phyloP scores from a whole-genome alignment of 169 alveolate genomes.

The Babesia divergens region DNA sequence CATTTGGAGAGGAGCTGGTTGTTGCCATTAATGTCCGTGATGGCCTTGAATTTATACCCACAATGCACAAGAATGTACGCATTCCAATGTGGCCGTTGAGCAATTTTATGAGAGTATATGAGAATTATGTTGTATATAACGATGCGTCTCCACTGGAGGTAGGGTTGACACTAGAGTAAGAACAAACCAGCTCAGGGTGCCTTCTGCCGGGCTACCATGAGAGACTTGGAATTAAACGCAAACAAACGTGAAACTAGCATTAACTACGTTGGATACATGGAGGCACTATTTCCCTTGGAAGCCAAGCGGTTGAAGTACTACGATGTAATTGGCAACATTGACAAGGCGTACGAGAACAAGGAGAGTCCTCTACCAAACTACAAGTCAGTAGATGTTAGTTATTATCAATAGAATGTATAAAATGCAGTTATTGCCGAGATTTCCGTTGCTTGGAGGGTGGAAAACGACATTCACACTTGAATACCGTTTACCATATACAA shows the following conservation, averaged over 20 bases:
- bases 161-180: background rate
- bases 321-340: slow-evolving; percentile 24
- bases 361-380: background rate
- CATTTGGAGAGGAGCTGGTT: slow-evolving; percentile 18
- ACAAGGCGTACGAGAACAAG: background rate
- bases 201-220: background rate
- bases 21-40: slow-evolving; percentile 1
- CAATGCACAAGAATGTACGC: background rate
- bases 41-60: slow-evolving; percentile 22
- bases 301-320: slow-evolving; percentile 20
- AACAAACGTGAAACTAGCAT: background rate
- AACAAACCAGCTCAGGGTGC: background rate
- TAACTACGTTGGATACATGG: slow-evolving; percentile 8
- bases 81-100: slow-evolving; percentile 6
- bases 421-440: slow-evolving; percentile 62
- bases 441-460: slow-evolving; percentile 71
- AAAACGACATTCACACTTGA: slow-evolving; percentile 26
- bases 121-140: slow-evolving; percentile 5
- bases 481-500: background rate
- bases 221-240: background rate
- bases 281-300: slow-evolving; percentile 31
- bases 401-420: background rate
- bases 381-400: slow-evolving; percentile 19
- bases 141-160: slow-evolving; percentile 18
- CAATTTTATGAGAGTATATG: background rate